phyloP scores from a whole-genome alignment of 345 rosid genomes.

The Raphanus raphanistrum region DNA sequence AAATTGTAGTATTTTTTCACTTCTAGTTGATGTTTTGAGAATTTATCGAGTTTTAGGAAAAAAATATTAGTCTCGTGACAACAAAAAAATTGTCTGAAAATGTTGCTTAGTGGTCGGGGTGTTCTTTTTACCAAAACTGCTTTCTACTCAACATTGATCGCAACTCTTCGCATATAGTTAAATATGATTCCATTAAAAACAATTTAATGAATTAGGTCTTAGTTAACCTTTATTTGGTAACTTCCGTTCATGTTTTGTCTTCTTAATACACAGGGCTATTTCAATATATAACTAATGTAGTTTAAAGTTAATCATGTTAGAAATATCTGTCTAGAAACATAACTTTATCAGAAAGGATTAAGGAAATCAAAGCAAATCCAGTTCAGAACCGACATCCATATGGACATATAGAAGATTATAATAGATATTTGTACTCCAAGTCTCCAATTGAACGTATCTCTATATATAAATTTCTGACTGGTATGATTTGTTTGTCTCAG shows the following conservation, averaged over 20 bases:
- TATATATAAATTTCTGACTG: not conserved
- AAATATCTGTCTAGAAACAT: not conserved
- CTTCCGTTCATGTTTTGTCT: conserved; percentile 11
- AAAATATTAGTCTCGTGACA: not conserved
- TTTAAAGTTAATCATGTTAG: not conserved
- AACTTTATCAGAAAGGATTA: not conserved
- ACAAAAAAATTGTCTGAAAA: not conserved
- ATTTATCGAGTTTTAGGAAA: not conserved
- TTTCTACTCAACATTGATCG: conserved; percentile 20
- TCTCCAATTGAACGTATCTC: conserved; percentile 13
- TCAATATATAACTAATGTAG: not conserved
- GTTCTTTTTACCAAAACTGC: conserved; percentile 28
- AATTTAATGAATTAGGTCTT: conserved; percentile 6
- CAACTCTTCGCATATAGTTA: not conserved
- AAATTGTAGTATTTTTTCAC: not conserved
- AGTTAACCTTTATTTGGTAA: not conserved
- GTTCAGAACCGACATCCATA: conserved; percentile 2
- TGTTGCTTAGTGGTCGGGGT: not conserved
- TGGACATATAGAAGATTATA: conserved; percentile 1
- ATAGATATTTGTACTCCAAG: conserved; percentile 13
- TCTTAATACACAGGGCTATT: not conserved
- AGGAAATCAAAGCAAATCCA: not conserved
- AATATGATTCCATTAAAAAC: not conserved
- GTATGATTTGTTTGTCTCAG: conserved; percentile 40
- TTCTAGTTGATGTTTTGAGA: not conserved